Base-by-base conservation (phyloP, 1,284 basidiomycete species). In the Apiotrichum gamsii region DNA sequence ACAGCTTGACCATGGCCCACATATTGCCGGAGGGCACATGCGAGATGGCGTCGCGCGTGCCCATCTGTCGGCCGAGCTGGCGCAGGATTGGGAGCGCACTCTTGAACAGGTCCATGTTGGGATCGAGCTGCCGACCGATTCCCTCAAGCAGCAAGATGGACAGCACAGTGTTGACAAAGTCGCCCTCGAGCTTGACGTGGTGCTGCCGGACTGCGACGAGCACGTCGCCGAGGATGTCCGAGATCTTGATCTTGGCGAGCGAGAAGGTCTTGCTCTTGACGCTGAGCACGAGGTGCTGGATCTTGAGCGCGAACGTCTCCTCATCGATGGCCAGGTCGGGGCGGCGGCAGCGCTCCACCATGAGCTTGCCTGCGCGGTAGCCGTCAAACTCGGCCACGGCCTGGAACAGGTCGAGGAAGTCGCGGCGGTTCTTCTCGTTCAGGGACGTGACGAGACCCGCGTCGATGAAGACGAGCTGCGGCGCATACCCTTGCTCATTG, bases 111-210 rank as follows among this genome's bases (percentile, higher is more conserved):
- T 98, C 94, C 74, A 98, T 76, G 18, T 81, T 77, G 0, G 95
- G 91, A 73, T 99, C 91, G 53, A 99, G 71, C 72, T 88, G 90
- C 46, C 95, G 74, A 15, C 95, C 95, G 57, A 98, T 97, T 0
- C 95, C 95, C 72, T 99, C 95, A 37, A 99, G 75, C 43, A 99
- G 69, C 49, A 99, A 72, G 48, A 97, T 90, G 9, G 87, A 88
- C 52, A 98, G 87, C 42, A 98, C 90, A 0, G 95, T 98, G 69
- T 98, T 97, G 62, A 98, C 84, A 66, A 99, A 99, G 70, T 98
- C 95, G 13, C 85, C 90, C 73, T 98, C 94, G 83, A 99, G 87
- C 78, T 93, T 96, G 59, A 98, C 95, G 66, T 96, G 95, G 69
- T 97, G 93, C 56, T 82, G 78, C 42, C 91, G 75, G 2, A 99